phyloP scores from a whole-genome alignment of 345 rosid species.

The Corchorus capsularis region DNA sequence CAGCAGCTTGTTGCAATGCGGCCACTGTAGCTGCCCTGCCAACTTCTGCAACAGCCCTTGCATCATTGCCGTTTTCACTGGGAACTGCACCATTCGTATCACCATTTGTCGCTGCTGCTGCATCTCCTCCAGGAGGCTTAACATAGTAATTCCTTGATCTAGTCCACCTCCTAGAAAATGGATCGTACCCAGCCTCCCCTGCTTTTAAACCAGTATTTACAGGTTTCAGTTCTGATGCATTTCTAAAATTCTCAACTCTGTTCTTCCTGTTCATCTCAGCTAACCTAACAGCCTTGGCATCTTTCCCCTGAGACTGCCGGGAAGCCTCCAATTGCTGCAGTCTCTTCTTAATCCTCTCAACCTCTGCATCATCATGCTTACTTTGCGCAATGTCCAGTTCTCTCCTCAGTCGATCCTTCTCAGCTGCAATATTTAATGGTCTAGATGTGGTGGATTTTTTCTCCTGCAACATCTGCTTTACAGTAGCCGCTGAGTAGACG shows the following conservation, averaged over 20 bases:
- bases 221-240: conserved; percentile 78
- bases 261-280: conserved; percentile 98
- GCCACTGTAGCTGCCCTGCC: conserved; percentile 75
- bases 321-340: conserved; percentile 84
- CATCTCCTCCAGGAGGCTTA: conserved; percentile 43
- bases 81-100: conserved; percentile 31
- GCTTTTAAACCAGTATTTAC: conserved; percentile 66
- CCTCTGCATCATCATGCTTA: conserved; percentile 74
- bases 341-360: conserved; percentile 72
- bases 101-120: conserved; percentile 31
- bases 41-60: conserved; percentile 28
- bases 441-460: conserved; percentile 83
- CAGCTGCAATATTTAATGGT: conserved; percentile 94
- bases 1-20: conserved; percentile 95
- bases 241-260: conserved; percentile 92
- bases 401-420: conserved; percentile 90
- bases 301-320: conserved; percentile 58
- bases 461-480: conserved; percentile 97
- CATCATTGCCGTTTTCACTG: conserved; percentile 34
- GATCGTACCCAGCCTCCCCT: conserved; percentile 98
- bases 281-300: conserved; percentile 74
- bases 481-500: conserved; percentile 92
- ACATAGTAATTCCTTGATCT: conserved; percentile 87
- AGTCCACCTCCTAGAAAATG: conserved; percentile 99
- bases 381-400: conserved; percentile 76